Evolutionary conservation across 176 grass and related monocot genomes (phyloP), one percentile per base, ranked within the genome.

Genomic region (Oryza punctata): DNA sequence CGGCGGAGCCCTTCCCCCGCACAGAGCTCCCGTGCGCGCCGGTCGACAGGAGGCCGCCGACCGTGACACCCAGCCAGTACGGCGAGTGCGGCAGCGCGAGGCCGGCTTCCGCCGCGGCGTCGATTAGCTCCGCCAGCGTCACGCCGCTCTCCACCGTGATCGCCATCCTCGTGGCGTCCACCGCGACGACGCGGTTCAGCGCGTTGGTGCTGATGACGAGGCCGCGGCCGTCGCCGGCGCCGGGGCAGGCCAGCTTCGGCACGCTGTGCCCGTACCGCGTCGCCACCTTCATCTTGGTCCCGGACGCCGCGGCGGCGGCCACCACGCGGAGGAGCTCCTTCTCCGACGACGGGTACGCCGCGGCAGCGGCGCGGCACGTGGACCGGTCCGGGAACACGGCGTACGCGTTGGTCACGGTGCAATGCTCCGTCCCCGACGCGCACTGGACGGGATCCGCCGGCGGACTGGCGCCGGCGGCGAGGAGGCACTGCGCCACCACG

Each of bases 21-120:
- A 92, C 2, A 3, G 87, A 92, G 79, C 93, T 95, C 72, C 90
- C 93, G 75, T 95, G 93, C 10, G 90, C 85, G 41, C 93, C 93
- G 24, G 87, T 95, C n/a, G 87, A 67, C 23, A 95, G 59, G 24
- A 95, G 15, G 5, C 90, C 90, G 2, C 93, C 85, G 50, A 95
- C 64, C 9, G 90, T 90, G 35, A 90, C 2, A 2, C 90, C 93
- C 1, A 15, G 71, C 93, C 90, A 92, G 72, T 95, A 95, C 0
- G 93, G 87, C 70, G 82, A 32, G 26, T 90, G 41, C 2, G 90
- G 90, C 49, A 95, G 37, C 16, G 75, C 87, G 9, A 92, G 81
- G 3, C 87, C 82, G 12, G n/a, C 82, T 8, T 8, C 1, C 0
- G 87, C 85, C 45, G 90, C 90, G 2, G 29, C 79, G 18, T 79